phyloP scores from a whole-genome alignment of 2,329 filamentous ascomycete genomes.

The Sporothrix mexicana region DNA sequence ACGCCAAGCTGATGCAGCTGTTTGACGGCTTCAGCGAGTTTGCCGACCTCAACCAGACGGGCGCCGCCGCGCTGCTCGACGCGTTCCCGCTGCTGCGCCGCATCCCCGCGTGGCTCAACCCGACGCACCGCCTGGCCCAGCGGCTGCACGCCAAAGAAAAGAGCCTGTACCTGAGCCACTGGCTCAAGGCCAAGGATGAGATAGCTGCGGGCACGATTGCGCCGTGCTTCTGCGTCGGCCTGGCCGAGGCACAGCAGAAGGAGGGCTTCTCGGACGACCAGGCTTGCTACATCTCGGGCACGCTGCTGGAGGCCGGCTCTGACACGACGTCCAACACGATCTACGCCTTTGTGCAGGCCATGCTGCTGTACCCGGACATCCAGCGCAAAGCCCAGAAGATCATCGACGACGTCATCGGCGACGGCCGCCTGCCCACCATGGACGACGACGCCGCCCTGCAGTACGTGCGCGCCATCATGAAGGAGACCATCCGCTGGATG shows the following conservation, averaged over 20 bases:
- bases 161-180: constrained; percentile 50
- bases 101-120: constrained; percentile 52
- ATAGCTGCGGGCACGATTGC: constrained; percentile 42
- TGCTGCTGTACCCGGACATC: constrained; percentile 51
- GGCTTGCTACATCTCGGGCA: constrained; percentile 45
- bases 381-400: constrained; percentile 50
- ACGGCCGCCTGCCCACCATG: constrained; percentile 43
- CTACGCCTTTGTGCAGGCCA: constrained; percentile 53
- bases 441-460: constrained; percentile 43
- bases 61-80: constrained; percentile 29
- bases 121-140: constrained; percentile 48
- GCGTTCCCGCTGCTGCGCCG: constrained; percentile 39
- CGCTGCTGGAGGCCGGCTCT: constrained; percentile 49
- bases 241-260: constrained; percentile 37
- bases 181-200: constrained; percentile 49
- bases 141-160: constrained; percentile 52
- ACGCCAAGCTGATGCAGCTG: constrained; percentile 35
- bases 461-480: constrained; percentile 45
- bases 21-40: constrained; percentile 33
- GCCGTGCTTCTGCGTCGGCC: constrained; percentile 29
- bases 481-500: constrained; percentile 47
- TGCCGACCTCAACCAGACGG: constrained; percentile 28
- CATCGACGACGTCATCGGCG: constrained; percentile 49
- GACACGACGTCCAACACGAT: constrained; percentile 53
- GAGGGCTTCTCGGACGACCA: constrained; percentile 44